Percentiles rank a stretch among this genome's conserved stretches.
phyloP scores from a whole-genome alignment of 768 basidiomycete genomes.

The Mycena capillaripes region DNA sequence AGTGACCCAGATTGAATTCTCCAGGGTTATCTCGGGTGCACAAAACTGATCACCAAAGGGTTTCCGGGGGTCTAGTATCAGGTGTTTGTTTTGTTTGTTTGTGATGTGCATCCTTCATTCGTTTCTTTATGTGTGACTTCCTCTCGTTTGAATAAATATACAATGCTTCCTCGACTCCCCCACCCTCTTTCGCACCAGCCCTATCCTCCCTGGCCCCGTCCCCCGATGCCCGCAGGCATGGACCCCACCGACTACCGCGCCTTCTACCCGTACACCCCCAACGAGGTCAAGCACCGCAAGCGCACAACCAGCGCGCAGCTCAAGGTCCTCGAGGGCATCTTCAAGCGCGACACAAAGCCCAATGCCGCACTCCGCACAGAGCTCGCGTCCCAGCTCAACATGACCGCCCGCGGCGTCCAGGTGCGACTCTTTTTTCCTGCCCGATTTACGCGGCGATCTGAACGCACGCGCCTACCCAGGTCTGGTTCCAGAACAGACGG shows the following conservation, averaged over 20 bases:
- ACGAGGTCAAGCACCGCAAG: constrained; percentile 95
- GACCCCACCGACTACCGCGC: constrained; percentile 86
- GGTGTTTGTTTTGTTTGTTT: no score
- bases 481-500: constrained; percentile 93
- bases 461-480: constrained; percentile 60
- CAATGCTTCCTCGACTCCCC: constrained; percentile 46
- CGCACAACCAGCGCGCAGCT: constrained; percentile 92
- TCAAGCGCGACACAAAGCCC: constrained; percentile 92
- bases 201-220: constrained; percentile 59
- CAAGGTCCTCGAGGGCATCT: constrained; percentile 89
- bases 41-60: no score
- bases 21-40: no score
- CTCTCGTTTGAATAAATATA: constrained; percentile 36
- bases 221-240: constrained; percentile 60
- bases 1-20: no score
- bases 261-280: constrained; percentile 90
- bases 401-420: constrained; percentile 97
- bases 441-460: constrained; percentile 28
- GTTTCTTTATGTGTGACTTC: constrained; percentile 33
- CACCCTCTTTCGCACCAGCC: constrained; percentile 53
- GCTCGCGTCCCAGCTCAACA: constrained; percentile 86
- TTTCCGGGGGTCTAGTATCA: no score
- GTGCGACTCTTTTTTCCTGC: constrained; percentile 58
- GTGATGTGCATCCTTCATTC: not conserved
- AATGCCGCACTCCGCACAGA: constrained; percentile 84